Percentiles rank a stretch among this genome's conserved stretches.
Evolutionary conservation across 371 early-diverging fungal species (phyloP).

Genomic region (Zopfochytrium polystomum): DNA sequence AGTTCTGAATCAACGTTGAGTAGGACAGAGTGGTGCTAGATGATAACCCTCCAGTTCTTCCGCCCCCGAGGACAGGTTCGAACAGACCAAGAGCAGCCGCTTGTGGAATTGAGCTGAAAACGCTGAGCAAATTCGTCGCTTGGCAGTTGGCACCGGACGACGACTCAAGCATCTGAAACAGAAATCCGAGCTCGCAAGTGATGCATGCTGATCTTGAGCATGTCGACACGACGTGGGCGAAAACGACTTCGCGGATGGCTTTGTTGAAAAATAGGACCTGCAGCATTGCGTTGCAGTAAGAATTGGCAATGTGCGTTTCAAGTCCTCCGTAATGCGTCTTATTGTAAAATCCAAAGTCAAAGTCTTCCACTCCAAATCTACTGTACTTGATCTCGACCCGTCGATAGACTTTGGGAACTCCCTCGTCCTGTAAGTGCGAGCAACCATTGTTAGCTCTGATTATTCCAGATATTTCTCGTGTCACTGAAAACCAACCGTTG

Average conservation of each 20-base stretch:
- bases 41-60: too few relatives aligned
- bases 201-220: slow-evolving; percentile 79
- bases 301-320: slow-evolving; percentile 85
- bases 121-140: slow-evolving; percentile 83
- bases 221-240: slow-evolving; percentile 64
- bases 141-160: slow-evolving; percentile 90
- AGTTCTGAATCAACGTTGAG: slow-evolving; percentile 67
- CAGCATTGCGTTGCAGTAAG: slow-evolving; percentile 84
- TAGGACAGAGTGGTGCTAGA: too few relatives aligned
- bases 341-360: slow-evolving; percentile 94
- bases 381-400: slow-evolving; percentile 76
- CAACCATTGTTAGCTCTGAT: too few relatives aligned
- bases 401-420: slow-evolving; percentile 68
- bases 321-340: slow-evolving; percentile 79
- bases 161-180: slow-evolving; percentile 87
- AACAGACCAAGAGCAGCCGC: too few relatives aligned
- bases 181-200: slow-evolving; percentile 85
- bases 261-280: slow-evolving; percentile 75
- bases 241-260: slow-evolving; percentile 64
- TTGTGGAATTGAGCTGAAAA: slow-evolving; percentile 78
- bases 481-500: too few relatives aligned
- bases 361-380: slow-evolving; percentile 94
- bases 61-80: too few relatives aligned
- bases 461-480: too few relatives aligned
- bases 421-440: slow-evolving; percentile 25